A percentile compares a stretch with the other conserved stretches of the same genome.
These are phyloP conservation scores for Eimeria falciformis DNA, from an alignment of 169 alveolate genomes.

Conservation along the genomic window DNA sequence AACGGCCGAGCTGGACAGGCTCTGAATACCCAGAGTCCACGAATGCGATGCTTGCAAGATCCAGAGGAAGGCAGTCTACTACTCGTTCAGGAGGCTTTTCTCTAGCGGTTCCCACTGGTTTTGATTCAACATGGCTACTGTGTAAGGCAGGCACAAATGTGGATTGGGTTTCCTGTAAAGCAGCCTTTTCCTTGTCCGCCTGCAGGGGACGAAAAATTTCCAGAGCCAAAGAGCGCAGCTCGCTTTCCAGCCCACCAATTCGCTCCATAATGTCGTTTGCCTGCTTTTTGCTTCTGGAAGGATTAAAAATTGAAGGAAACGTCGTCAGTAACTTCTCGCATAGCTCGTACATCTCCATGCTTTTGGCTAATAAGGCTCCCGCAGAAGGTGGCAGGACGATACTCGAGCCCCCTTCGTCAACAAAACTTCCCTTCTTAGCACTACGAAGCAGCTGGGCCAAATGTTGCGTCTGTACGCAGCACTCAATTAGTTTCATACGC, in stretches of 20 bases:
- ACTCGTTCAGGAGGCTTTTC: conserved; percentile 26
- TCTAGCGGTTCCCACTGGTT: neutral
- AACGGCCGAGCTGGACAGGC: conserved; percentile 64
- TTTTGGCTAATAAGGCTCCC: conserved; percentile 11
- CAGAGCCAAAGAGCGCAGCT: conserved; percentile 41
- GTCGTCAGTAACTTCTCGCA: conserved; percentile 45
- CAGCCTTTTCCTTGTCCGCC: conserved; percentile 39
- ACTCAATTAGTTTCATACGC: conserved; percentile 57
- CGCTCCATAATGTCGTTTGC: conserved; percentile 42
- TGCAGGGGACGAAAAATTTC: conserved; percentile 48
- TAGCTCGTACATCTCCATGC: conserved; percentile 56
- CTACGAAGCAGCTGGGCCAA: conserved; percentile 2
- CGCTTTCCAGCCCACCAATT: conserved; percentile 16
- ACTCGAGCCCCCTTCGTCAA: conserved; percentile 3
- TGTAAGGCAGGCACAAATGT: neutral
- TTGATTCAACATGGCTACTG: neutral
- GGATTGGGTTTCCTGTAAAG: conserved; percentile 11
- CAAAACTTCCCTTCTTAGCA: neutral
- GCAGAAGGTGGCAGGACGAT: conserved; percentile 23
- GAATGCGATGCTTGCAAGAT: conserved; percentile 52
- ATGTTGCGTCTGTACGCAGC: conserved; percentile 60
- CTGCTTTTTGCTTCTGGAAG: conserved; percentile 30
- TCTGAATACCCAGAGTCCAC: conserved; percentile 63
- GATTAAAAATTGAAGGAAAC: conserved; percentile 27
- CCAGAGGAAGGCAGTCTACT: conserved; percentile 45